Evolutionary conservation across 768 basidiomycete genomes (phyloP).

Genomic region (Terana coerulea): DNA sequence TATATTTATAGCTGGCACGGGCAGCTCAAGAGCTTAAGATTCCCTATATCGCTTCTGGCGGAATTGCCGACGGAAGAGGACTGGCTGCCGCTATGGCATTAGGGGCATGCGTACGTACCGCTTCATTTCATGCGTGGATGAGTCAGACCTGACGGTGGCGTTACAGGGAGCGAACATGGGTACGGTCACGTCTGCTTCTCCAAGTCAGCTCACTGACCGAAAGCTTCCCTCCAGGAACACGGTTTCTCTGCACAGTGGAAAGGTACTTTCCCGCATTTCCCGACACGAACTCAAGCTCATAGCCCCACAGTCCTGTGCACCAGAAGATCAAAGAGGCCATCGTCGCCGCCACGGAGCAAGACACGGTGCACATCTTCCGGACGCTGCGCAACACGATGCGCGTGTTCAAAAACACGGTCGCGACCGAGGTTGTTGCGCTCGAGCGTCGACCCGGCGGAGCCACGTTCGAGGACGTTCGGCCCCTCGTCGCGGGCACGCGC

Average conservation of each 20-base stretch:
- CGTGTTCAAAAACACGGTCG: constrained; percentile 83
- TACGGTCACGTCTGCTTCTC: not conserved
- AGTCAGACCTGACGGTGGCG: no score
- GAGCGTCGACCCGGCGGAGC: constrained; percentile 81
- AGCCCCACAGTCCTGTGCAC: constrained; percentile 64
- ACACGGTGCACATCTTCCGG: constrained; percentile 89
- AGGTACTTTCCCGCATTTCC: constrained; percentile 34
- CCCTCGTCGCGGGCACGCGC: constrained; percentile 70
- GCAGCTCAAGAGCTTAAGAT: constrained; percentile 80
- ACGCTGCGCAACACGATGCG: constrained; percentile 80
- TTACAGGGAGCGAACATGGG: constrained; percentile 83
- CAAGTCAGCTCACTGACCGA: no score
- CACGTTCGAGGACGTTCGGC: constrained; percentile 80
- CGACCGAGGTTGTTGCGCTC: constrained; percentile 79
- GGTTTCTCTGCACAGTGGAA: constrained; percentile 92
- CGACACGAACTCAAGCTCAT: not conserved
- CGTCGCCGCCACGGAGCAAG: constrained; percentile 74
- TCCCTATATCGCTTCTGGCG: constrained; percentile 90
- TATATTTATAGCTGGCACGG: constrained; percentile 66
- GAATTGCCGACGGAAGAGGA: constrained; percentile 83
- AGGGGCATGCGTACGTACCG: constrained; percentile 64
- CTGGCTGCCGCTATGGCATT: constrained; percentile 78
- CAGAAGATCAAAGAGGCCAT: constrained; percentile 89
- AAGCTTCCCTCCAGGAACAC: no score
- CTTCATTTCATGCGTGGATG: not conserved